phyloP scores from a whole-genome alignment of 495 filamentous ascomycete genomes.

The Podospora sp. region DNA sequence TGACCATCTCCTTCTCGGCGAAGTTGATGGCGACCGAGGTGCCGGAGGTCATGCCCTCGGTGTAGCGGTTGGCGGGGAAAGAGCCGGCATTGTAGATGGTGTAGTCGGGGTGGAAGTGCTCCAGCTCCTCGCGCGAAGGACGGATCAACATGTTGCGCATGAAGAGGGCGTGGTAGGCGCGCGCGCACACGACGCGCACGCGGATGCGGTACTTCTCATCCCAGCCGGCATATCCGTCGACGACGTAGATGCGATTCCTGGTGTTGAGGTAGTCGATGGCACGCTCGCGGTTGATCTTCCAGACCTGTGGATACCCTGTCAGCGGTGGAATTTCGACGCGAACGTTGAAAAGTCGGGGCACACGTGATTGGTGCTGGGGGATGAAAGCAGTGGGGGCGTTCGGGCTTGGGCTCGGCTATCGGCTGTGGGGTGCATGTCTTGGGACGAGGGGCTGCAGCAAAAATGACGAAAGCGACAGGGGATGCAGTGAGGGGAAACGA shows the following conservation, averaged over 20 bases:
- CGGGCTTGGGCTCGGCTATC: constrained; percentile 28
- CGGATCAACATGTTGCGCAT: constrained; percentile 99
- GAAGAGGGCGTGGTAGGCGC: constrained; percentile 99
- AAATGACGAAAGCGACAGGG: constrained; percentile 37
- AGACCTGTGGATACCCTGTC: constrained; percentile 65
- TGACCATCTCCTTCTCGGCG: constrained; percentile 84
- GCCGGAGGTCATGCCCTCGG: constrained; percentile 96
- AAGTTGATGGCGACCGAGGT: constrained; percentile 79
- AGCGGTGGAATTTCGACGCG: constrained; percentile 5
- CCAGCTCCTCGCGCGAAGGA: constrained; percentile 82
- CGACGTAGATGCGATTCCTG: constrained; percentile 95
- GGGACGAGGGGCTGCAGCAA: constrained; percentile 28
- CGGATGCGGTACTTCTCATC: constrained; percentile 97
- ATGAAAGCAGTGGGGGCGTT: neutral
- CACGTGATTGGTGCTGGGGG: constrained; percentile 30
- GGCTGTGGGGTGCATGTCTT: constrained; percentile 42
- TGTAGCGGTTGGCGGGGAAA: constrained; percentile 98
- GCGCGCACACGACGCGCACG: constrained; percentile 96
- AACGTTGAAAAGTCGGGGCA: constrained; percentile 22
- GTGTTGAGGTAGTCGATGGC: constrained; percentile 99
- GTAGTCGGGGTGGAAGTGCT: constrained; percentile 98
- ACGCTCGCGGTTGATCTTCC: constrained; percentile 99
- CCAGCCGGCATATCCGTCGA: constrained; percentile 98
- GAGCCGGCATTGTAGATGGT: constrained; percentile 99
- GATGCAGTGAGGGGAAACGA: constrained; percentile 17